Percentiles rank a stretch among this genome's conserved stretches.
These are phyloP conservation scores for Dendrothele bispora DNA, from an alignment of 768 basidiomycete genomes.

Conservation along the genomic window DNA sequence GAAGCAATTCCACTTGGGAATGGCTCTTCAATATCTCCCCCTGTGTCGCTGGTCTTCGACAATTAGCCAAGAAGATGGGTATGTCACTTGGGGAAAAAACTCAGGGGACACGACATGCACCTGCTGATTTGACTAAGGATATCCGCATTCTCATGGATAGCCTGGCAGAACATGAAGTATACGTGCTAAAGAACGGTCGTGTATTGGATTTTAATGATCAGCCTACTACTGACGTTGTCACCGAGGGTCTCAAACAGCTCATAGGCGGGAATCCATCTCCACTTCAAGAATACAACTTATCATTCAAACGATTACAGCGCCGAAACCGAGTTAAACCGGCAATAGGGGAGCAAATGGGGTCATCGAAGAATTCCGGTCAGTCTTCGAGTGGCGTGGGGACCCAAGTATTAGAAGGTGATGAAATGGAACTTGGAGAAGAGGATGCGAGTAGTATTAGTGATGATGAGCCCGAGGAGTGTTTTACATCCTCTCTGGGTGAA, in stretches of 20 bases:
- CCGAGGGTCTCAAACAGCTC: slow-evolving; percentile 10
- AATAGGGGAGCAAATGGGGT: no score
- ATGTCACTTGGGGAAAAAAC: slow-evolving; percentile 20
- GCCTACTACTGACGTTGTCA: slow-evolving; percentile 15
- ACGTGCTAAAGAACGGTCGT: slow-evolving; percentile 16
- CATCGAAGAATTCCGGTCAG: no score
- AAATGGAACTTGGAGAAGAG: no score
- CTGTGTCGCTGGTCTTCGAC: slow-evolving; percentile 12
- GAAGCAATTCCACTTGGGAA: slow-evolving; percentile 28
- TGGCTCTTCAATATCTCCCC: slow-evolving; percentile 27
- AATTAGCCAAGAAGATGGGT: slow-evolving; percentile 3
- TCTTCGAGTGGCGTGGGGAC: no score
- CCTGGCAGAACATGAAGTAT: slow-evolving; percentile 20
- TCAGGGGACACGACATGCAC: slow-evolving; percentile 30
- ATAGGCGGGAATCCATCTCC: slow-evolving; percentile 9
- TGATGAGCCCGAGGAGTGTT: no score
- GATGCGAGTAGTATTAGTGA: no score
- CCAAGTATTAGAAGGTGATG: no score
- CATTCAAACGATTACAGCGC: slow-evolving; percentile 11
- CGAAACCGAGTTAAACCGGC: no score
- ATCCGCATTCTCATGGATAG: slow-evolving; percentile 23
- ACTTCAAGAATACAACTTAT: slow-evolving; percentile 12
- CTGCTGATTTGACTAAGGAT: slow-evolving; percentile 26
- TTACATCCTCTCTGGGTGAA: no score
- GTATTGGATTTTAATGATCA: slow-evolving; percentile 14